These are phyloP conservation scores for Nakazawaea ernobii DNA, from an alignment of 805 yeast genomes.

Conservation along the genomic window DNA sequence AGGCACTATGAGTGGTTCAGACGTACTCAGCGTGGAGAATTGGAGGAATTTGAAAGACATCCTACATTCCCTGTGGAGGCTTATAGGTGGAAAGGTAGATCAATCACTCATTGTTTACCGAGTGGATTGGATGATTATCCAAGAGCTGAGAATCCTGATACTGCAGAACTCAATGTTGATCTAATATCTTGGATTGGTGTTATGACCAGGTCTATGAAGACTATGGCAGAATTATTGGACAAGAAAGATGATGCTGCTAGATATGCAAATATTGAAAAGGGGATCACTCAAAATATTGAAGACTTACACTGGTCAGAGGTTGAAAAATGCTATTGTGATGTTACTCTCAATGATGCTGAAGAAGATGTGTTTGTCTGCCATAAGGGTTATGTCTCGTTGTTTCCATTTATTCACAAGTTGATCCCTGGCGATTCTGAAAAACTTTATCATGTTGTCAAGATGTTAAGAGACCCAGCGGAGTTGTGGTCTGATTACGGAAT, in stretches of 20 bases:
- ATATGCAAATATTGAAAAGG: slow-evolving; percentile 47
- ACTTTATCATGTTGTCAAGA: slow-evolving; percentile 45
- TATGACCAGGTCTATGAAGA: slow-evolving; percentile 78
- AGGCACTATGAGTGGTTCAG: slow-evolving; percentile 84
- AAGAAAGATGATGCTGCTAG: slow-evolving; percentile 50
- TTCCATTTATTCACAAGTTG: slow-evolving; percentile 78
- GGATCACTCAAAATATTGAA: slow-evolving; percentile 60
- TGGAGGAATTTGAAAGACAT: slow-evolving; percentile 64
- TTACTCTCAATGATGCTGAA: slow-evolving; percentile 69
- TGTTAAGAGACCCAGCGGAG: slow-evolving; percentile 63
- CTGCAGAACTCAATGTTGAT: slow-evolving; percentile 89
- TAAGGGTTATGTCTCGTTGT: slow-evolving; percentile 79
- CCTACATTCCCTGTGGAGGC: slow-evolving; percentile 51
- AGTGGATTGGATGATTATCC: slow-evolving; percentile 97
- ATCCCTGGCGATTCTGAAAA: slow-evolving; percentile 43
- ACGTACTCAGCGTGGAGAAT: slow-evolving; percentile 69
- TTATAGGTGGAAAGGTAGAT: slow-evolving; percentile 92
- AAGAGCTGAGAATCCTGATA: slow-evolving; percentile 71
- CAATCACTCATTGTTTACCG: slow-evolving; percentile 78
- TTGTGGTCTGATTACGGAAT: slow-evolving; percentile 78
- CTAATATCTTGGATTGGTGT: slow-evolving; percentile 89
- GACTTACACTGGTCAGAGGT: slow-evolving; percentile 75
- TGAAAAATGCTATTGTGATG: slow-evolving; percentile 71
- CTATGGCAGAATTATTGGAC: slow-evolving; percentile 60
- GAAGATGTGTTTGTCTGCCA: slow-evolving; percentile 69